phyloP scores from a whole-genome alignment of 768 basidiomycete species.

The Mycena latifolia region DNA sequence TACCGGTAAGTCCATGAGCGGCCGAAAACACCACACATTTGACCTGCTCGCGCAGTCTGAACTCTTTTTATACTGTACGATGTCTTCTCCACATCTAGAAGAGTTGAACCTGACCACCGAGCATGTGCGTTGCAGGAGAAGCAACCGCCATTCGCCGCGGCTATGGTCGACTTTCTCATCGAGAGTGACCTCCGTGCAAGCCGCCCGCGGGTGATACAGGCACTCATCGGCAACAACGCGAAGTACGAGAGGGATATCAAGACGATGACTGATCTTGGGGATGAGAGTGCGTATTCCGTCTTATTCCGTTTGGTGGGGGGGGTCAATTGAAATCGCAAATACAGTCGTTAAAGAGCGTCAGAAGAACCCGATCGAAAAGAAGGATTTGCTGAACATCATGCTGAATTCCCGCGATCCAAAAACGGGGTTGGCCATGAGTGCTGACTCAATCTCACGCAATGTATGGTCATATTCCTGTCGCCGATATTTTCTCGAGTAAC shows the following conservation, averaged over 20 bases:
- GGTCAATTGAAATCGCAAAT: neutral
- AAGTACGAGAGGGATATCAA: slow-evolving; percentile 56
- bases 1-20: too few species aligned
- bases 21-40: too few species aligned
- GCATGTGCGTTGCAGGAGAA: slow-evolving; percentile 37
- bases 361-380: slow-evolving; percentile 51
- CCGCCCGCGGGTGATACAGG: slow-evolving; percentile 49
- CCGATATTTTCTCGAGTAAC: neutral
- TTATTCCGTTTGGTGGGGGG: neutral
- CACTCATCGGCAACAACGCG: slow-evolving; percentile 47
- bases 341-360: slow-evolving; percentile 55
- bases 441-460: slow-evolving; percentile 57
- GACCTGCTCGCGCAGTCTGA: too few species aligned
- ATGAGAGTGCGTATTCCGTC: slow-evolving; percentile 52
- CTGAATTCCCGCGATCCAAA: slow-evolving; percentile 55
- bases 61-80: neutral
- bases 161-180: slow-evolving; percentile 56
- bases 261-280: slow-evolving; percentile 53
- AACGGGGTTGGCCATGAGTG: slow-evolving; percentile 54
- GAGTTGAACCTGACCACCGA: too few species aligned
- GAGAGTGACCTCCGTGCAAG: slow-evolving; percentile 50
- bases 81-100: too few species aligned
- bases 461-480: slow-evolving; percentile 38
- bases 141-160: slow-evolving; percentile 50
- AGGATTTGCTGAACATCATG: slow-evolving; percentile 61